Evolutionary conservation across 1,139 yeast species (phyloP).

Genomic region (Candida glucosophila): DNA sequence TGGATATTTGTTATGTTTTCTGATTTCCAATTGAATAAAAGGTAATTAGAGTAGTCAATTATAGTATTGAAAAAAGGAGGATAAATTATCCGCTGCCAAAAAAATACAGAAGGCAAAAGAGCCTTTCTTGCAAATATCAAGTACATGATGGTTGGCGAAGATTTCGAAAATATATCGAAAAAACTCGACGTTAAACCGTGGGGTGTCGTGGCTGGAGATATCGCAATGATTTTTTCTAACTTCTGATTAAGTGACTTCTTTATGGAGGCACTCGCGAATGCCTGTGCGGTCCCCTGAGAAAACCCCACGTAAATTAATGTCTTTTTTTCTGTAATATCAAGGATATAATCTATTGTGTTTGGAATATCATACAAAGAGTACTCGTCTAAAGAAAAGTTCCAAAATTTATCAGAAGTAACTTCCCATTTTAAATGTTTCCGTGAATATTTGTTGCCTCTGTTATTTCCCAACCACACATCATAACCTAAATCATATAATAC

Average conservation of each 20-base stretch:
- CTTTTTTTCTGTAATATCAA: slow-evolving; percentile 4
- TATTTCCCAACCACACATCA: slow-evolving; percentile 31
- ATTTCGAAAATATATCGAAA: slow-evolving; percentile 35
- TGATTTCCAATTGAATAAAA: slow-evolving; percentile 35
- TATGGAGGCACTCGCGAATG: slow-evolving; percentile 33
- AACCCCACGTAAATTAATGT: slow-evolving; percentile 32
- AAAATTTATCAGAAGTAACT: slow-evolving; percentile 45
- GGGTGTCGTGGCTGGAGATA: slow-evolving; percentile 41
- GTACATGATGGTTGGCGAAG: slow-evolving; percentile 22
- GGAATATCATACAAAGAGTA: slow-evolving; percentile 82
- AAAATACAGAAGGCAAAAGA: slow-evolving; percentile 35
- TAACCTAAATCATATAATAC: slow-evolving; percentile 23
- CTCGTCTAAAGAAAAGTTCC: slow-evolving; percentile 85
- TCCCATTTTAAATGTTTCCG: slow-evolving; percentile 28
- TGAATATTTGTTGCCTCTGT: slow-evolving; percentile 28
- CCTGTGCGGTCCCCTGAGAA: slow-evolving; percentile 40
- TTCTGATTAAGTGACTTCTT: slow-evolving; percentile 25
- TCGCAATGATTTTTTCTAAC: slow-evolving; percentile 28
- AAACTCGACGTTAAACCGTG: slow-evolving; percentile 28
- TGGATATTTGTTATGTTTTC: slow-evolving; percentile 24
- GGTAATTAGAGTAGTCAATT: slow-evolving; percentile 27
- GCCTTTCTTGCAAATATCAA: slow-evolving; percentile 35
- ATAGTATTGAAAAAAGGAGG: slow-evolving; percentile 23
- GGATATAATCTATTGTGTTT: slow-evolving; percentile 56
- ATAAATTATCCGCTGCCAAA: slow-evolving; percentile 35